These are phyloP conservation scores for Acacia crassicarpa DNA, from an alignment of 306 rosid species.

Conservation along the genomic window DNA sequence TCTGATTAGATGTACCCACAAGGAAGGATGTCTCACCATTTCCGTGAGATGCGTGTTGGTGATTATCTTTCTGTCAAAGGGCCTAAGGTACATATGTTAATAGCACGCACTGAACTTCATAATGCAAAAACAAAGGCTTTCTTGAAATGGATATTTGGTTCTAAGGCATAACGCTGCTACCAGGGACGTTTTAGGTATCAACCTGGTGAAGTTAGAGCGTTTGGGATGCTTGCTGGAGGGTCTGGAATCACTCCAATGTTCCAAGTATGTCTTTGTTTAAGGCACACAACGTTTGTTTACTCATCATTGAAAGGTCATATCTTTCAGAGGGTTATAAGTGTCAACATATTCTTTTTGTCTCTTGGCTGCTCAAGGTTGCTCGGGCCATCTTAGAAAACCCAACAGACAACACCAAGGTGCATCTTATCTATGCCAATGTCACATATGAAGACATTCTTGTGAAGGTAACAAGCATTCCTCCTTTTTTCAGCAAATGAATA, in stretches of 20 bases:
- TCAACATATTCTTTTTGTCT: constrained; percentile 18
- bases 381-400: constrained; percentile 93
- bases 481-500: neutral
- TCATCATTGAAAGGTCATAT: constrained; percentile 19
- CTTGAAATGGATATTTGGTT: constrained; percentile 23
- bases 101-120: neutral
- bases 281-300: neutral
- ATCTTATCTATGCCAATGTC: constrained; percentile 96
- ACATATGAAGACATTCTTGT: constrained; percentile 83
- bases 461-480: constrained; percentile 53
- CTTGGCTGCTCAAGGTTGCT: constrained; percentile 62
- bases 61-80: constrained; percentile 87
- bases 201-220: constrained; percentile 87
- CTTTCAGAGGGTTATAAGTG: neutral
- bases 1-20: constrained; percentile 90
- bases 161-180: constrained; percentile 21
- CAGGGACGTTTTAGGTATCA: constrained; percentile 97
- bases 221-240: constrained; percentile 99
- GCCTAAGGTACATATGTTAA: constrained; percentile 69
- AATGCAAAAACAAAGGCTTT: neutral
- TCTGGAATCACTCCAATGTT: constrained; percentile 99
- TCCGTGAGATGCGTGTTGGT: constrained; percentile 92
- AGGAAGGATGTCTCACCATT: constrained; percentile 99
- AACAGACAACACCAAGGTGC: constrained; percentile 80
- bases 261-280: constrained; percentile 57